Evolutionary conservation across 331 rosid species (phyloP).

Genomic region (Rosa hybrid): DNA sequence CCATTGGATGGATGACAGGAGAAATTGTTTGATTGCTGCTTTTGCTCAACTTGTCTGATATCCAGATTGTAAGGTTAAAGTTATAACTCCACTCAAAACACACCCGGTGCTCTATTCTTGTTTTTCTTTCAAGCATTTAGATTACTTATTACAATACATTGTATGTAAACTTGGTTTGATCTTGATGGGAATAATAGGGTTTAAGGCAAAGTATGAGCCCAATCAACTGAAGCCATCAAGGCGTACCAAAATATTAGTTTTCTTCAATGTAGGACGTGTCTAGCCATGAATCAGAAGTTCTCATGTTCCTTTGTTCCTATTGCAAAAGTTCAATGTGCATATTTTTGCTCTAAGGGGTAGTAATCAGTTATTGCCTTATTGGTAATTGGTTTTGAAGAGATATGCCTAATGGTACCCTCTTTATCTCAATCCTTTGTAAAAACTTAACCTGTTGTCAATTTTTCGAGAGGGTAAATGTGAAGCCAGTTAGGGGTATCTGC

Average conservation of each 20-base stretch:
- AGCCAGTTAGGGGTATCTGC: too few species aligned
- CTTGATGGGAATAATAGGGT: neutral
- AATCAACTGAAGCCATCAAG: too few species aligned
- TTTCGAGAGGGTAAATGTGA: too few species aligned
- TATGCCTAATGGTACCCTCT: too few species aligned
- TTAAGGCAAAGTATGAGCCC: neutral
- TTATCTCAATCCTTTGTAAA: too few species aligned
- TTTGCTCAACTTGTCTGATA: neutral
- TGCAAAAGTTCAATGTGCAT: neutral
- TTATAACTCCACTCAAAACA: neutral
- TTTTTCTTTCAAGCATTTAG: neutral
- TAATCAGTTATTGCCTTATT: neutral
- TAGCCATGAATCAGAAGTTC: constrained; percentile 3
- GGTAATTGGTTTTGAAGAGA: too few species aligned
- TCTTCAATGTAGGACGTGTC: neutral
- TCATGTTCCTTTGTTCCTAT: neutral
- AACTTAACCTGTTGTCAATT: too few species aligned
- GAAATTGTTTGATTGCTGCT: neutral
- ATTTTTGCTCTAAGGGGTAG: neutral
- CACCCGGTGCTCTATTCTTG: neutral
- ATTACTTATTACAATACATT: neutral
- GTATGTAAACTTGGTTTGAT: neutral
- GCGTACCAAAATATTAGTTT: too few species aligned
- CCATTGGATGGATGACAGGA: neutral
- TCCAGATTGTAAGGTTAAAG: too few species aligned